Evolutionary conservation across 2,329 filamentous ascomycete species (phyloP), one percentile per base, ranked within the genome.

Genomic region (Neopestalotiopsis sp.): DNA sequence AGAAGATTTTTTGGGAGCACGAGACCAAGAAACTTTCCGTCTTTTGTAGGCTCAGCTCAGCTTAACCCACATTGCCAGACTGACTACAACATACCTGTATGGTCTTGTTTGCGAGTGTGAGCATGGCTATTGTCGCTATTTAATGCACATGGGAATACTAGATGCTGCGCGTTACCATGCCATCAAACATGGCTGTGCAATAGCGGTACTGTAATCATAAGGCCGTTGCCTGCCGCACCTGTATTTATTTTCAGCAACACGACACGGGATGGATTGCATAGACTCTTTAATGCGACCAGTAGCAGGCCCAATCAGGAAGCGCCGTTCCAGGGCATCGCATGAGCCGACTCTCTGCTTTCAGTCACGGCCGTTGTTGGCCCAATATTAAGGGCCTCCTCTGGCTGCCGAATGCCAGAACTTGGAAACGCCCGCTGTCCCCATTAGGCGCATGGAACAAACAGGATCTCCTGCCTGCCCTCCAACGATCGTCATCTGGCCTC

Each of bases 261-360:
- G 10, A 38, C 68, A 52, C 45, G 45, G 59, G 59, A 62, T 65
- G 69, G 71, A 69, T 62, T 67, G 63, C 72, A 72, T 73, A 72
- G 72, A 74, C 73, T 74, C 71, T 71, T 74, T 73, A 61, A 74
- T 74, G 73, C 67, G 67, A 65, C 24, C 45, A n/a, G 42, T 6
- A 49, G 28, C 17, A 58, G 52, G 34, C 59, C 66, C 66, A 68
- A 68, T 68, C 58, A 68, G 45, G 28, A n/a, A 14, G 42, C 66
- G 38, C 56, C 59, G 38, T 66, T 34, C 38, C 9, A 40, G 45
- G 42, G 30, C 65, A 32, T 49, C 61, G 17, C 57, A 52, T 65
- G 32, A 49, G 45, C 67, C 67, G 32, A 40, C 17, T 34, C 49
- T 68, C 20, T 65, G 45, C 65, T 59, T 49, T 61, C 60, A 65